Percentiles rank a stretch among this genome's conserved stretches.
These are phyloP conservation scores for Aspergillus tanneri DNA, from an alignment of 2,329 filamentous ascomycete species.

Conservation along the genomic window DNA sequence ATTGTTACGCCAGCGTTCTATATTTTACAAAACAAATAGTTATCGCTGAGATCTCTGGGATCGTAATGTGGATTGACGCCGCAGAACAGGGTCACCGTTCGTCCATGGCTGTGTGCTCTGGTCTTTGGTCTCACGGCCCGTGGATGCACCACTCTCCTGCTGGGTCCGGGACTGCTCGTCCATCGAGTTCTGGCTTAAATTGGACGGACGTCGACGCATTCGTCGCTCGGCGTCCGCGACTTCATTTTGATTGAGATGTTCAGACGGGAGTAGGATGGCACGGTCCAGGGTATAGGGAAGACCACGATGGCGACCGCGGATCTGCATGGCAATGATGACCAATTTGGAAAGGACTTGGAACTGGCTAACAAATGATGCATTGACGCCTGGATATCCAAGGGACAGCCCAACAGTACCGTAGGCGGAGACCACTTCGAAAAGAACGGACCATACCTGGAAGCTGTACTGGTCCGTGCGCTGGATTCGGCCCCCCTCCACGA, in stretches of 20 bases:
- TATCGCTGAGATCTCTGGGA: conserved; percentile 26
- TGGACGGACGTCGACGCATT: conserved; percentile 40
- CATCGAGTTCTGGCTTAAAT: conserved; percentile 31
- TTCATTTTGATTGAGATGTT: conserved; percentile 63
- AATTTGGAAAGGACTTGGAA: conserved; percentile 71
- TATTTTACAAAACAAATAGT: background rate
- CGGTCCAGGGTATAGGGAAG: conserved; percentile 67
- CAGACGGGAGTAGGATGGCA: conserved; percentile 66
- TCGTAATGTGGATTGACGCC: conserved; percentile 30
- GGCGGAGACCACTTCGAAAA: conserved; percentile 86
- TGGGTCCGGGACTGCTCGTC: too few relatives aligned
- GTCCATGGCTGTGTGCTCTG: conserved; percentile 11
- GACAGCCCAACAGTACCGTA: conserved; percentile 94
- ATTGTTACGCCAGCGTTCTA: background rate
- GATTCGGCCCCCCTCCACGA: conserved; percentile 75
- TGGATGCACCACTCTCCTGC: conserved; percentile 5
- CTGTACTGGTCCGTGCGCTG: conserved; percentile 57
- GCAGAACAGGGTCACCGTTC: conserved; percentile 24
- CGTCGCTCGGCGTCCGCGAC: conserved; percentile 52
- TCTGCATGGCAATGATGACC: conserved; percentile 65
- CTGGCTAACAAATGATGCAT: conserved; percentile 78
- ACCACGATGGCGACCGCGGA: conserved; percentile 64
- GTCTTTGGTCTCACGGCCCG: conserved; percentile 20
- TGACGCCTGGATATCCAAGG: conserved; percentile 72
- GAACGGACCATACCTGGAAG: conserved; percentile 66